Percentiles rank a stretch among this genome's conserved stretches.
Evolutionary conservation across 306 rosid species (phyloP).

Genomic region (Senna siamea): DNA sequence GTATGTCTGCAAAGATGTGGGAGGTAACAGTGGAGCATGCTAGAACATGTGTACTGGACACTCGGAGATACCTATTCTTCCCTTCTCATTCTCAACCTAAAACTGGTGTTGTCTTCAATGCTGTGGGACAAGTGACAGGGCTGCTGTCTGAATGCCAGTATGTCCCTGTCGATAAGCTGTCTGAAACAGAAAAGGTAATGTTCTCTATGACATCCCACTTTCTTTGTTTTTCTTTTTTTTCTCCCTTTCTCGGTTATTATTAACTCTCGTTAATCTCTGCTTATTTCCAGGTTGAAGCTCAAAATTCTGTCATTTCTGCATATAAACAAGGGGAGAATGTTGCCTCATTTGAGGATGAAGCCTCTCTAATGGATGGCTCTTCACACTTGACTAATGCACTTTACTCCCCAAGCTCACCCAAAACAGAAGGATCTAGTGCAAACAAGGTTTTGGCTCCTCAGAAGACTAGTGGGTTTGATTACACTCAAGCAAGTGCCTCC

Average conservation of each 20-base stretch:
- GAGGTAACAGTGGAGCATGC: slow-evolving; percentile 95
- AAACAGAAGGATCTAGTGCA: slow-evolving; percentile 61
- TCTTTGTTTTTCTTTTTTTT: slow-evolving; percentile 13
- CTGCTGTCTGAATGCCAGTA: slow-evolving; percentile 67
- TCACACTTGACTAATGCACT: slow-evolving; percentile 50
- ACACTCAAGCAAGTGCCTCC: slow-evolving; percentile 60
- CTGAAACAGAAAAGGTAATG: slow-evolving; percentile 83
- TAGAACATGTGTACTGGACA: slow-evolving; percentile 73
- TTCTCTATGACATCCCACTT: slow-evolving; percentile 40
- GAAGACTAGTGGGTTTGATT: slow-evolving; percentile 62
- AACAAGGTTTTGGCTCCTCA: slow-evolving; percentile 67
- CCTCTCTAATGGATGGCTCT: slow-evolving; percentile 54
- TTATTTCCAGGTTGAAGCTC: slow-evolving; percentile 71
- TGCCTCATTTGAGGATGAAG: slow-evolving; percentile 63
- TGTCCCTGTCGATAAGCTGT: slow-evolving; percentile 68
- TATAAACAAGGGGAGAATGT: slow-evolving; percentile 60
- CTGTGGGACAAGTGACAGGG: slow-evolving; percentile 85
- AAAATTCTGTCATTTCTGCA: slow-evolving; percentile 65
- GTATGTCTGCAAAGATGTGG: slow-evolving; percentile 99
- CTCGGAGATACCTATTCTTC: slow-evolving; percentile 50
- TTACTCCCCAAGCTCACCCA: slow-evolving; percentile 62
- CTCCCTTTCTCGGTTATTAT: slow-evolving; percentile 21
- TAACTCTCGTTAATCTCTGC: slow-evolving; percentile 36
- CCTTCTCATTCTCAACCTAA: slow-evolving; percentile 58
- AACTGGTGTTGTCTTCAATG: slow-evolving; percentile 81